A percentile compares a stretch with the other conserved stretches of the same genome.
These are phyloP conservation scores for Irpex sp. DNA, from an alignment of 1,284 basidiomycete genomes.

Conservation along the genomic window DNA sequence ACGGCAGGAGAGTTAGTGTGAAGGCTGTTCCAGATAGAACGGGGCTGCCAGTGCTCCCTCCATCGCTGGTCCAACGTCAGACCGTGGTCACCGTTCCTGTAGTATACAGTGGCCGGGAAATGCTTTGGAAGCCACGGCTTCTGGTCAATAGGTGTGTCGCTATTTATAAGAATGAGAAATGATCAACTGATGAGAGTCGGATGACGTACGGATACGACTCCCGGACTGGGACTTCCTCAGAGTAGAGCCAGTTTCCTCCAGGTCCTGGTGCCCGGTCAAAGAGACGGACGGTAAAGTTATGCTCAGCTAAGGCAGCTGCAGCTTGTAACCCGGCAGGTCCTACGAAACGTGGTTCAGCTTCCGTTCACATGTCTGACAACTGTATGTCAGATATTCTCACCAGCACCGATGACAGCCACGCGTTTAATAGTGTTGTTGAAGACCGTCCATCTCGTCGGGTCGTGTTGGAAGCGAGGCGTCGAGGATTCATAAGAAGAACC, in stretches of 20 bases:
- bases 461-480: background rate
- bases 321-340: constrained; percentile 7
- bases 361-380: background rate
- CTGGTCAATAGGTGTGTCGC: constrained; percentile 1
- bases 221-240: constrained; percentile 2
- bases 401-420: constrained; percentile 6
- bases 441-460: background rate
- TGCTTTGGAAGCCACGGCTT: background rate
- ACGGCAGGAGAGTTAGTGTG: constrained; percentile 7
- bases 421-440: constrained; percentile 5
- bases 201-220: constrained; percentile 4
- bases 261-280: constrained; percentile 6
- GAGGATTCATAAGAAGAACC: background rate
- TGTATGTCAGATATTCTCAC: background rate
- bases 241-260: constrained; percentile 6
- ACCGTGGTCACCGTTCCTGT: constrained; percentile 3
- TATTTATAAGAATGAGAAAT: background rate
- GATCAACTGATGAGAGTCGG: background rate
- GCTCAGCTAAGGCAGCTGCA: constrained; percentile 8
- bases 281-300: background rate
- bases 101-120: background rate
- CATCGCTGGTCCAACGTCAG: constrained; percentile 5
- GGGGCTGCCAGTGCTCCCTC: constrained; percentile 5
- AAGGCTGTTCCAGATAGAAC: constrained; percentile 5
- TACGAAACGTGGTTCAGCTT: background rate